A percentile compares a stretch with the other conserved stretches of the same genome.
phyloP scores from a whole-genome alignment of 768 basidiomycete genomes.

The Macrolepiota dolichaula region DNA sequence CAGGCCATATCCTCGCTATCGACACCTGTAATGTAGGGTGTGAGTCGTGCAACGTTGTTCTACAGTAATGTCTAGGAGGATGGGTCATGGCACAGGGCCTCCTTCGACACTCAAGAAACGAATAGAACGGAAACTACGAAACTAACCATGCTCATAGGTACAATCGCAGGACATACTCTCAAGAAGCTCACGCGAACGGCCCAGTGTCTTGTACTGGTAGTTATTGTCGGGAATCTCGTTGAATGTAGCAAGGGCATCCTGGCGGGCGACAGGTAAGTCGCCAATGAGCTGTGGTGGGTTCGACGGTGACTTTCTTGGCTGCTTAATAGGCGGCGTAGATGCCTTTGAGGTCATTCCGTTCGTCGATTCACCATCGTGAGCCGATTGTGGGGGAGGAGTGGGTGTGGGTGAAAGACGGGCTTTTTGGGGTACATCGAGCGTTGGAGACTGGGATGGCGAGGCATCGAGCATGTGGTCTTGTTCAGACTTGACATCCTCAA shows the following conservation, averaged over 20 bases:
- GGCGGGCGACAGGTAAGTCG: slow-evolving; percentile 74
- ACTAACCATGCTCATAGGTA: slow-evolving; percentile 77
- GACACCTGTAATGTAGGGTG: slow-evolving; percentile 39
- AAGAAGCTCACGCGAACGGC: slow-evolving; percentile 81
- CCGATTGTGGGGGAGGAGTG: slow-evolving; percentile 26
- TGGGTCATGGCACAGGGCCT: background rate
- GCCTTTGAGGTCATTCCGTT: slow-evolving; percentile 34
- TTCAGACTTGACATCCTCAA: slow-evolving; percentile 21
- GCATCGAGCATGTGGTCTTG: slow-evolving; percentile 8
- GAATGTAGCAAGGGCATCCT: slow-evolving; percentile 71
- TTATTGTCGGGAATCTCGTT: slow-evolving; percentile 70
- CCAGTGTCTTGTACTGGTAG: slow-evolving; percentile 85
- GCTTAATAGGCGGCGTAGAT: slow-evolving; percentile 35
- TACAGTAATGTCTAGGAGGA: background rate
- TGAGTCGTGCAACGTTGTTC: slow-evolving; percentile 14
- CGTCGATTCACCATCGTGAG: slow-evolving; percentile 15
- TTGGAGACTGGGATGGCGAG: slow-evolving; percentile 32
- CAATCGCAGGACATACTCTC: slow-evolving; percentile 98
- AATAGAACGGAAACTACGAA: slow-evolving; percentile 15
- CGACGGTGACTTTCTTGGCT: slow-evolving; percentile 24
- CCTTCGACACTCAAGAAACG: background rate
- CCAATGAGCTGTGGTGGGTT: slow-evolving; percentile 66
- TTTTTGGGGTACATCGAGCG: slow-evolving; percentile 29
- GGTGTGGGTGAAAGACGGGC: slow-evolving; percentile 29
- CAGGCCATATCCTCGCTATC: slow-evolving; percentile 71